These are phyloP conservation scores for Aureobasidium subglaciale DNA, from an alignment of 2,329 filamentous ascomycete genomes.

Conservation along the genomic window DNA sequence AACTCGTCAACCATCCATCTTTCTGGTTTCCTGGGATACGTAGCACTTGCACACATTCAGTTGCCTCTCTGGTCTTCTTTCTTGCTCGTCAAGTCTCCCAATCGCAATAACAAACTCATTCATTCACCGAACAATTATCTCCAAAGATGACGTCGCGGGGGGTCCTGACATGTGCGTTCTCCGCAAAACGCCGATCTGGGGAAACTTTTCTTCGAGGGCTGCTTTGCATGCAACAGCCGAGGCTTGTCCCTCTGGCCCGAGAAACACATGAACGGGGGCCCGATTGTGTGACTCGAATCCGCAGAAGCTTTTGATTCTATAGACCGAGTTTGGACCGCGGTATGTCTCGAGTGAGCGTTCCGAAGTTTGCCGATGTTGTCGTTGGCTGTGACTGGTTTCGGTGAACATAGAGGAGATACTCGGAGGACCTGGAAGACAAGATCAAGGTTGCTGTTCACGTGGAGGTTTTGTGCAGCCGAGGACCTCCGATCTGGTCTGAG, in stretches of 20 bases:
- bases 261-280: not conserved
- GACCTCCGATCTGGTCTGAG: not conserved
- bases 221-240: not conserved
- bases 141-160: not conserved
- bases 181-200: constrained; percentile 14
- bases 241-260: constrained; percentile 3
- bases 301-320: no score
- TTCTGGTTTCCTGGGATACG: no score
- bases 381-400: not conserved
- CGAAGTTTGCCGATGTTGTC: not conserved
- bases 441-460: no score
- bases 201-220: not conserved
- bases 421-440: no score
- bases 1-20: no score
- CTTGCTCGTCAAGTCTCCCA: no score
- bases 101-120: not conserved
- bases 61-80: no score
- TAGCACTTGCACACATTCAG: no score
- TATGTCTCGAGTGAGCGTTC: not conserved
- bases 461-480: not conserved
- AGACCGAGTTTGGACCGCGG: constrained; percentile 9
- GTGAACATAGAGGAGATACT: not conserved
- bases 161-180: constrained; percentile 4
- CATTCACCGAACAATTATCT: not conserved
- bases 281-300: not conserved